Evolutionary conservation across 176 grass and related monocot genomes (phyloP), one percentile per base, ranked within the genome.

Genomic region (Avena sativa): DNA sequence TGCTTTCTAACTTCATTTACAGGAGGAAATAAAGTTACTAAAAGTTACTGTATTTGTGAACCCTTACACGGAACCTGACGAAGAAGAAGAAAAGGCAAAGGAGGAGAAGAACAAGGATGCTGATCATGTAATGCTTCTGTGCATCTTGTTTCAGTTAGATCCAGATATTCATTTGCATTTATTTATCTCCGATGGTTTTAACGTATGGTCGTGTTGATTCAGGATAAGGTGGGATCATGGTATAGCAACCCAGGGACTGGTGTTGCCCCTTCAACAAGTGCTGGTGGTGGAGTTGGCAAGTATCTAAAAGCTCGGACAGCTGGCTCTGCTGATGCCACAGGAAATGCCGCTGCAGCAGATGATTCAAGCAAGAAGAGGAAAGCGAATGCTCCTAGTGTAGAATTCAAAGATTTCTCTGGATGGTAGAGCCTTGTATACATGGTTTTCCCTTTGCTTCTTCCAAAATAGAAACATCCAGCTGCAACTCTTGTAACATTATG

Each of bases 11-110:
- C 52, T 86, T 82, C 8, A 58, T 87, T 78, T 91, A 36, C 85
- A 98, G 96, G 96, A 95, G 80, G 93, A 98, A 88, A 95, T 98
- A 87, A 98, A 98, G 92, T 92, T 98, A 88, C 87, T 84, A 71
- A 91, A 85, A 81, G 87, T 89, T 64, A 90, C 74, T 30, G 65
- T 98, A 43, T 95, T 98, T 14, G 92, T 98, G 76, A 98, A 98
- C 86, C 96, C 93, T 86, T 98, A 96, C 78, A 87, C 85, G 15
- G 96, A 98, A 76, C 90, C 87, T 21, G 96, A 98, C 23, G 96
- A 98, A 75, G 96, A 95, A 84, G 93, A 95, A 91, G 90, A 91
- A 81, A 94, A 94, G 79, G 88, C 78, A 77, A 92, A 90, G 75
- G 91, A 93, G 55, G 91, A 89, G 62, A 85, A 94, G 86, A 91